Evolutionary conservation across 108 stramenopile genomes (phyloP).

Genomic region (Pelagomonas calceolata): DNA sequence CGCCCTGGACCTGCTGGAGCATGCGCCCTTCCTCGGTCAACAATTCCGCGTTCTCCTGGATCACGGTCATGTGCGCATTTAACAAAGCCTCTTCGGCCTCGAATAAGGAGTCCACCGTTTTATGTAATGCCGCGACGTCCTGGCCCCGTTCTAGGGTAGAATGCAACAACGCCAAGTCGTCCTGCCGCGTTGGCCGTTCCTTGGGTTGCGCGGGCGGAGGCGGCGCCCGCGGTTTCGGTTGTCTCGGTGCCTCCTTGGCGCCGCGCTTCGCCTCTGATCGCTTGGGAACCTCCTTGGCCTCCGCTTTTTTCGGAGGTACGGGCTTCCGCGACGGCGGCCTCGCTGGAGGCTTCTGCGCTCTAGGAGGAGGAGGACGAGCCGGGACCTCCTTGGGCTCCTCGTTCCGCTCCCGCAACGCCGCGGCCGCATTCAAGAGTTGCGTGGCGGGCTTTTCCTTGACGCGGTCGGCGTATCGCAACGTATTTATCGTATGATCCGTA

Average conservation of each 20-base stretch:
- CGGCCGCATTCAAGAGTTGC: too few relatives aligned
- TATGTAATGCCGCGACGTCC: slow-evolving; percentile 58
- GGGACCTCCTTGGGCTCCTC: not conserved
- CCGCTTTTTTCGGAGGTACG: too few relatives aligned
- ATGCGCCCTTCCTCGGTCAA: slow-evolving; percentile 79
- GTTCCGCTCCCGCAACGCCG: not conserved
- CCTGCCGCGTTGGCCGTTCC: not conserved
- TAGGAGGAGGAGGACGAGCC: not conserved
- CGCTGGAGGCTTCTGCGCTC: too few relatives aligned
- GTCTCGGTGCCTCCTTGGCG: too few relatives aligned
- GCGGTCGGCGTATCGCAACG: slow-evolving; percentile 87
- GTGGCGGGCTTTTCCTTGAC: slow-evolving; percentile 69
- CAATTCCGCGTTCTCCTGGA: slow-evolving; percentile 83
- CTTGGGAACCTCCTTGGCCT: too few relatives aligned
- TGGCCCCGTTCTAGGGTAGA: slow-evolving; percentile 12
- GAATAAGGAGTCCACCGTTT: slow-evolving; percentile 63
- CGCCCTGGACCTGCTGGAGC: slow-evolving; percentile 69
- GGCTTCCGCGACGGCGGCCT: too few relatives aligned
- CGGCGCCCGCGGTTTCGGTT: too few relatives aligned
- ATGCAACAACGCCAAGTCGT: not conserved
- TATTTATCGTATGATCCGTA: slow-evolving; percentile 94
- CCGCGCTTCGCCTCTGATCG: too few relatives aligned
- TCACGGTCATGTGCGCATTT: slow-evolving; percentile 78
- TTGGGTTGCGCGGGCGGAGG: too few relatives aligned
- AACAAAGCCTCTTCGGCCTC: slow-evolving; percentile 91